Percentiles rank a stretch among this genome's conserved stretches.
Evolutionary conservation across 345 rosid species (phyloP).

Genomic region (Carallia pectinifolia): DNA sequence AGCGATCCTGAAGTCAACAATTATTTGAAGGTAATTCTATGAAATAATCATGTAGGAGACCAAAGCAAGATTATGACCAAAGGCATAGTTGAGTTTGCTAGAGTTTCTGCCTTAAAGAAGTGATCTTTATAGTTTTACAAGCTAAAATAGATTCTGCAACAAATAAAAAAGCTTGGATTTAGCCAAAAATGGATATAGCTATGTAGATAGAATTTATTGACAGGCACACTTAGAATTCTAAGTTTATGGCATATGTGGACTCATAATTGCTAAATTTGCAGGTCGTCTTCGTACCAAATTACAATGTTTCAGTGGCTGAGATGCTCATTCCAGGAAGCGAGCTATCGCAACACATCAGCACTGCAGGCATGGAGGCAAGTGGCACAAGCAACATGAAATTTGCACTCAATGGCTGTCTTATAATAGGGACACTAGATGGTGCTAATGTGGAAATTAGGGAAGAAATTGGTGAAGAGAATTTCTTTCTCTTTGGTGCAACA

Average conservation of each 20-base stretch:
- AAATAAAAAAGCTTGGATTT: too few relatives aligned
- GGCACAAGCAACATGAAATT: constrained; percentile 99
- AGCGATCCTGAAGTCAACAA: constrained; percentile 86
- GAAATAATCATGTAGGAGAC: too few relatives aligned
- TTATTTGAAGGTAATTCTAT: constrained; percentile 60
- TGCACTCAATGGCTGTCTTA: constrained; percentile 91
- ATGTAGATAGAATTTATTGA: not conserved
- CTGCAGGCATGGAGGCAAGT: constrained; percentile 99
- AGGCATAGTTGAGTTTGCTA: too few relatives aligned
- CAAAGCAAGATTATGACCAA: too few relatives aligned
- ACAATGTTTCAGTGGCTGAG: constrained; percentile 96
- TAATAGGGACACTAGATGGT: constrained; percentile 93
- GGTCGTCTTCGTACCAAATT: constrained; percentile 97
- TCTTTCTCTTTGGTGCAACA: constrained; percentile 93
- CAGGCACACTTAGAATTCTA: not conserved
- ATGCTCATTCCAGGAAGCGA: constrained; percentile 96
- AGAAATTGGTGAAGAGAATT: constrained; percentile 83
- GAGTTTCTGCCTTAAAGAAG: too few relatives aligned
- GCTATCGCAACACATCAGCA: constrained; percentile 94
- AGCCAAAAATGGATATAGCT: too few relatives aligned
- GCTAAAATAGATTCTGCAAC: not conserved
- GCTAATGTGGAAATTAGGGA: constrained; percentile 98
- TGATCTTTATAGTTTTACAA: not conserved
- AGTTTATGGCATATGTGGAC: not conserved
- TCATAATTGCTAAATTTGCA: constrained; percentile 28